Conservation (phyloP, 345 rosid genomes). For the Boechera stricta region DNA sequence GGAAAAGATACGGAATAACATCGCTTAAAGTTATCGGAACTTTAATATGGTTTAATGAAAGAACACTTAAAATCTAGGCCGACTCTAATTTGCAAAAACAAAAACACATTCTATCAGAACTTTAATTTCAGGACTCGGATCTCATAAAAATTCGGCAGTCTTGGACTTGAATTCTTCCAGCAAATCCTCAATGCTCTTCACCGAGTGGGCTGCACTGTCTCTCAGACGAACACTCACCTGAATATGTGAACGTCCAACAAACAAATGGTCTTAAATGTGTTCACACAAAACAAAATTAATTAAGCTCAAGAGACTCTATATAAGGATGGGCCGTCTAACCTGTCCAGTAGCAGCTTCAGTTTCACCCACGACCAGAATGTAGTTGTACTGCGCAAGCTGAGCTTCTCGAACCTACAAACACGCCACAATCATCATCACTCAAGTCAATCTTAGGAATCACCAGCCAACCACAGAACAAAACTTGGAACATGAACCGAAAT, state of each 20-base stretch:
- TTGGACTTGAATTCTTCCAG: constrained; percentile 65
- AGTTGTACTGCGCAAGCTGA: constrained; percentile 91
- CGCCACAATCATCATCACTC: constrained; percentile 32
- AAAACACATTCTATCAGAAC: not conserved
- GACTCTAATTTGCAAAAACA: constrained; percentile 1
- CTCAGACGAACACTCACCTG: constrained; percentile 88
- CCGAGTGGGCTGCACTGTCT: constrained; percentile 66
- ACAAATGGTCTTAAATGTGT: constrained; percentile 9
- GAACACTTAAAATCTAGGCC: constrained; percentile 2
- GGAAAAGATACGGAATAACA: too few species aligned
- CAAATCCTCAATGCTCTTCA: constrained; percentile 63
- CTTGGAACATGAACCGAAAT: not conserved
- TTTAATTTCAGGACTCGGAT: constrained; percentile 13
- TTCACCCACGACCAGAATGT: constrained; percentile 95
- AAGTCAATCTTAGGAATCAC: constrained; percentile 15
- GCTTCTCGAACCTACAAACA: constrained; percentile 84
- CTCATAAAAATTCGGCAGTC: constrained; percentile 61
- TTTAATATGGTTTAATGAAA: constrained; percentile 7
- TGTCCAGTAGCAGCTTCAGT: constrained; percentile 73
- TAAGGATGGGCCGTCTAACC: constrained; percentile 52
- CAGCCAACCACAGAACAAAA: constrained; percentile 20
- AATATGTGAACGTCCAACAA: constrained; percentile 11
- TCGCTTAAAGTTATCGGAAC: not conserved
- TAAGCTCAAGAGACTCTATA: not conserved
- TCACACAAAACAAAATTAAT: not conserved